phyloP scores from a whole-genome alignment of 1,284 basidiomycete genomes.

The Peniophora sp. region DNA sequence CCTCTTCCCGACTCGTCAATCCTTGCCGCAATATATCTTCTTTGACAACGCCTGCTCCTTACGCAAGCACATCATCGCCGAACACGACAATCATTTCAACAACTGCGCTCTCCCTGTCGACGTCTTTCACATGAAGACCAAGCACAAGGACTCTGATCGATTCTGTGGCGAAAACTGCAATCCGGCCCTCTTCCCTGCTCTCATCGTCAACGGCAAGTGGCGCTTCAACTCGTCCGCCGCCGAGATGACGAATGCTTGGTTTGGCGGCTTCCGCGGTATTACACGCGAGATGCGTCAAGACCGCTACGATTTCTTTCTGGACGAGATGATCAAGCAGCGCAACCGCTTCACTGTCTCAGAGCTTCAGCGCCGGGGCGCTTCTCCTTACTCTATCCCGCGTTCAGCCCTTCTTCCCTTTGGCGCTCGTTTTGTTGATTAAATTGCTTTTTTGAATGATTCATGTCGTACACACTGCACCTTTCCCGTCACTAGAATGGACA shows the following conservation, averaged over 20 bases:
- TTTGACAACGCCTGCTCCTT: constrained; percentile 23
- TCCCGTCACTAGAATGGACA: too few species aligned
- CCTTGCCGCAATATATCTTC: constrained; percentile 18
- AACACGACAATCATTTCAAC: constrained; percentile 13
- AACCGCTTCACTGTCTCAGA: background rate
- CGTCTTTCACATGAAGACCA: constrained; percentile 24
- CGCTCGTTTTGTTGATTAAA: too few species aligned
- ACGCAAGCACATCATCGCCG: constrained; percentile 6
- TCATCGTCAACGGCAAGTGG: constrained; percentile 18
- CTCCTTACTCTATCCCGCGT: background rate
- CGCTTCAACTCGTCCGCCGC: constrained; percentile 19
- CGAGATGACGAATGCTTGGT: constrained; percentile 19
- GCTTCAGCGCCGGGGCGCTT: background rate
- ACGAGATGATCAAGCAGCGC: background rate
- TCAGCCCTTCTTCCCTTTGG: background rate
- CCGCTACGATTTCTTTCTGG: constrained; percentile 22
- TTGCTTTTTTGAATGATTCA: too few species aligned
- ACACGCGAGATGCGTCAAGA: constrained; percentile 17
- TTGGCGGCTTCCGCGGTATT: constrained; percentile 16
- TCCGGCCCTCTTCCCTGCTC: constrained; percentile 18
- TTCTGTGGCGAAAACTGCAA: constrained; percentile 24
- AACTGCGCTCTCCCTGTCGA: constrained; percentile 20
- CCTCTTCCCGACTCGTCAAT: constrained; percentile 7
- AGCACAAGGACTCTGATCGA: constrained; percentile 21
- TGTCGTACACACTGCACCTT: too few species aligned